phyloP scores from a whole-genome alignment of 1,284 basidiomycete genomes.

The Sanghuangporus weigelae region DNA sequence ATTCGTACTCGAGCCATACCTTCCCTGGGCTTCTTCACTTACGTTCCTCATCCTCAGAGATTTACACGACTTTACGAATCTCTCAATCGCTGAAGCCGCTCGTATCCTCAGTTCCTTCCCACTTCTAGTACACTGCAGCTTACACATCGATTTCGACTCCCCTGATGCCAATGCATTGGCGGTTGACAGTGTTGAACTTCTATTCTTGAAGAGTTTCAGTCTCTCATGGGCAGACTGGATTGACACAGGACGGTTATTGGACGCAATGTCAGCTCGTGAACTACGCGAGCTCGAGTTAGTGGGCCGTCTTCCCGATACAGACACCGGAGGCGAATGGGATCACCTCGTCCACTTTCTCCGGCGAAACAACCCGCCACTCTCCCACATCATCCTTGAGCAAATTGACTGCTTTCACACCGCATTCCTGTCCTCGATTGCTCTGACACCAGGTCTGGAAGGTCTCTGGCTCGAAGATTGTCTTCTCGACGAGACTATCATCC shows the following conservation, averaged over 20 bases:
- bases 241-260: constrained; percentile 10
- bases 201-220: constrained; percentile 3
- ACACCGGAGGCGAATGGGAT: not conserved
- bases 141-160: constrained; percentile 10
- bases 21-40: constrained; percentile 5
- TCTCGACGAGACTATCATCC: constrained; percentile 12
- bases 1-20: constrained; percentile 15
- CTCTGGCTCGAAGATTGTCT: constrained; percentile 16
- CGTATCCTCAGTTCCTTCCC: constrained; percentile 13
- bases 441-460: constrained; percentile 3
- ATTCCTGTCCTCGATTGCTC: constrained; percentile 2
- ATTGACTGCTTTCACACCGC: constrained; percentile 14
- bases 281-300: constrained; percentile 14
- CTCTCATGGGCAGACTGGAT: constrained; percentile 12
- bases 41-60: constrained; percentile 13
- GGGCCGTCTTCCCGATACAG: constrained; percentile 4
- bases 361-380: not conserved
- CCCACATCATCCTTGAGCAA: constrained; percentile 10
- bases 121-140: constrained; percentile 11
- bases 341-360: constrained; percentile 9
- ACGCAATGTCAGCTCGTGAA: constrained; percentile 3
- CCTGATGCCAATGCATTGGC: not conserved
- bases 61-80: constrained; percentile 4
- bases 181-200: not conserved
- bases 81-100: not conserved